Evolutionary conservation across 192 early-diverging fungal species (phyloP).

Genomic region (Glomus cerebriforme): DNA sequence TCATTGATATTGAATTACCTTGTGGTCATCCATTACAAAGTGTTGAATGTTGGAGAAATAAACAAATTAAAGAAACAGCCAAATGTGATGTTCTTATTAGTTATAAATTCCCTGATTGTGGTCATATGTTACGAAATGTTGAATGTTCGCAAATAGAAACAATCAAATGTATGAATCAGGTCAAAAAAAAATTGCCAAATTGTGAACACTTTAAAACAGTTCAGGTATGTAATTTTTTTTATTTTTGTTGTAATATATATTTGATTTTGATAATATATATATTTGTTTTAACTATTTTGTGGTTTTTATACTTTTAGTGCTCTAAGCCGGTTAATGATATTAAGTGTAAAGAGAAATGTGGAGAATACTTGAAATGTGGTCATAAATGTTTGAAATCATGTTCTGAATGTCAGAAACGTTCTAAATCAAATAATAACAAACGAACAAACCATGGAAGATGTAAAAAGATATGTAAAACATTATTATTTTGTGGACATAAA

Average conservation of each 20-base stretch:
- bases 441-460: conserved; percentile 33
- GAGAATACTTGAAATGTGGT: conserved; percentile 33
- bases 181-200: conserved; percentile 30
- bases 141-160: too few relatives aligned
- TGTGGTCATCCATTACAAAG: too few relatives aligned
- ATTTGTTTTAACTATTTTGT: too few relatives aligned
- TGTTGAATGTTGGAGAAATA: too few relatives aligned
- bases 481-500: conserved; percentile 40
- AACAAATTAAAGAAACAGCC: too few relatives aligned
- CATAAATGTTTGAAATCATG: conserved; percentile 47
- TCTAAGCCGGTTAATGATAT: background rate
- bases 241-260: background rate
- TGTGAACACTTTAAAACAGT: conserved; percentile 46
- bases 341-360: conserved; percentile 40
- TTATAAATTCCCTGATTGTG: too few relatives aligned
- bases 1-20: too few relatives aligned
- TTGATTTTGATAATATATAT: background rate
- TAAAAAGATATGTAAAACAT: background rate
- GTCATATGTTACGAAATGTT: too few relatives aligned
- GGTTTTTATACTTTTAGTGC: conserved; percentile 29
- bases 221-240: background rate
- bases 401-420: conserved; percentile 37
- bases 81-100: too few relatives aligned
- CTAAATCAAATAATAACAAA: background rate
- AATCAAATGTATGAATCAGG: conserved; percentile 31